Conservation (phyloP, 768 basidiomycete genomes). For the Psilocybe azurescens region DNA sequence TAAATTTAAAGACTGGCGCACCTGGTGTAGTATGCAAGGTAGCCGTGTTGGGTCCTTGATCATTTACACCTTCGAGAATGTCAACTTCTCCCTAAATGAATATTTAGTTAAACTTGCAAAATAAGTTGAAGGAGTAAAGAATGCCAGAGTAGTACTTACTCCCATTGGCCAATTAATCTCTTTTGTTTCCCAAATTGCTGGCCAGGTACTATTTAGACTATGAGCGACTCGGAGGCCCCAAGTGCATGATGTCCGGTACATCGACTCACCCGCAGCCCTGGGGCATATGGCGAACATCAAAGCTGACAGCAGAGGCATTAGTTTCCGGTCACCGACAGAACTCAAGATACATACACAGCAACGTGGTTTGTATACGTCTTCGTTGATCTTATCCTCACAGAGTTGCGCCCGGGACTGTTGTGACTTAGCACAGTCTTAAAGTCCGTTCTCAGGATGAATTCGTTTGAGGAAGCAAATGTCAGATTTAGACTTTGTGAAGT, state of each 20-base stretch:
- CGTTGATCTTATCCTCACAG: conserved; percentile 56
- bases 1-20: conserved; percentile 28
- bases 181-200: conserved; percentile 58
- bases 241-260: background rate
- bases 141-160: conserved; percentile 18
- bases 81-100: conserved; percentile 39
- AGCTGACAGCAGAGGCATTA: conserved; percentile 23
- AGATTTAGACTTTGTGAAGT: conserved; percentile 53
- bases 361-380: conserved; percentile 57
- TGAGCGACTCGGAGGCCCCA: no score
- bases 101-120: background rate
- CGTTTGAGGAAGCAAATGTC: conserved; percentile 52
- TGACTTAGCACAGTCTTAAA: conserved; percentile 46
- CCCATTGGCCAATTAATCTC: conserved; percentile 52
- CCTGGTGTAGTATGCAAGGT: conserved; percentile 43
- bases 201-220: conserved; percentile 35
- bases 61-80: conserved; percentile 43
- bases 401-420: conserved; percentile 53
- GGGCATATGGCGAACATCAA: conserved; percentile 39
- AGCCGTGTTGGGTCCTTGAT: conserved; percentile 33
- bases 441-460: conserved; percentile 61
- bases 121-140: conserved; percentile 18
- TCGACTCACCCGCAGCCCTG: conserved; percentile 36
- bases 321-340: background rate
- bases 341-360: conserved; percentile 44